These are phyloP conservation scores for Gaeumannomyces tritici DNA, from an alignment of 2,329 filamentous ascomycete species.

Conservation along the genomic window DNA sequence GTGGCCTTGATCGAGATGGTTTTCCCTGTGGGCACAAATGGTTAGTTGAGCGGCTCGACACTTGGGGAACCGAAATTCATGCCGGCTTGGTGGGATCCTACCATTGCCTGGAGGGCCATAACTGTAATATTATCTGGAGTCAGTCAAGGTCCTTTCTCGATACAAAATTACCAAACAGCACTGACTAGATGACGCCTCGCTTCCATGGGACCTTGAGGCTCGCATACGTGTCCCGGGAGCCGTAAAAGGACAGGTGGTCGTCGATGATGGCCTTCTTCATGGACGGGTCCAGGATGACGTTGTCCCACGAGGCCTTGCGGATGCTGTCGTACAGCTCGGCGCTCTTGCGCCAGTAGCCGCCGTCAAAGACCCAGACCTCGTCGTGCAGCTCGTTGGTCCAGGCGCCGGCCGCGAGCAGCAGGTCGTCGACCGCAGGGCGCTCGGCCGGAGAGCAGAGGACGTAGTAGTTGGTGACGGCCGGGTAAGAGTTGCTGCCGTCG, in stretches of 20 bases:
- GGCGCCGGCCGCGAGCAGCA: slow-evolving; percentile 43
- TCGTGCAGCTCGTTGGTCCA: slow-evolving; percentile 49
- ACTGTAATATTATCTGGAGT: not conserved
- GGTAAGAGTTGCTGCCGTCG: slow-evolving; percentile 24
- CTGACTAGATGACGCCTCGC: slow-evolving; percentile 52
- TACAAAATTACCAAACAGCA: not conserved
- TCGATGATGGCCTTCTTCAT: slow-evolving; percentile 57
- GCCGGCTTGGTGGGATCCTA: too few species aligned
- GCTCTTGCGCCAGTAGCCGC: slow-evolving; percentile 53
- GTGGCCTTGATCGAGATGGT: slow-evolving; percentile 63
- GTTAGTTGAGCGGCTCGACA: not conserved
- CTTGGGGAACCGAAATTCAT: too few species aligned
- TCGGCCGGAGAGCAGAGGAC: slow-evolving; percentile 21
- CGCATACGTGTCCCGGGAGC: slow-evolving; percentile 45
- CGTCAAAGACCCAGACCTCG: slow-evolving; percentile 59
- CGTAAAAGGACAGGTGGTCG: slow-evolving; percentile 58
- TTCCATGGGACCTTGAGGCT: slow-evolving; percentile 59
- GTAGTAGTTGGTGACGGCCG: slow-evolving; percentile 24
- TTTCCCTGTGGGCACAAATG: slow-evolving; percentile 31
- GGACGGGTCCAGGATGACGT: slow-evolving; percentile 54
- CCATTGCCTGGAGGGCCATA: slow-evolving; percentile 53
- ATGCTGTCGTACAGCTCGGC: slow-evolving; percentile 48
- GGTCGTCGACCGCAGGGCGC: slow-evolving; percentile 28
- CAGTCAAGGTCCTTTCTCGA: not conserved
- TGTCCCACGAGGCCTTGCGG: slow-evolving; percentile 48